Evolutionary conservation across 2,329 filamentous ascomycete species (phyloP).

Genomic region (Colletotrichum chrysophilum): DNA sequence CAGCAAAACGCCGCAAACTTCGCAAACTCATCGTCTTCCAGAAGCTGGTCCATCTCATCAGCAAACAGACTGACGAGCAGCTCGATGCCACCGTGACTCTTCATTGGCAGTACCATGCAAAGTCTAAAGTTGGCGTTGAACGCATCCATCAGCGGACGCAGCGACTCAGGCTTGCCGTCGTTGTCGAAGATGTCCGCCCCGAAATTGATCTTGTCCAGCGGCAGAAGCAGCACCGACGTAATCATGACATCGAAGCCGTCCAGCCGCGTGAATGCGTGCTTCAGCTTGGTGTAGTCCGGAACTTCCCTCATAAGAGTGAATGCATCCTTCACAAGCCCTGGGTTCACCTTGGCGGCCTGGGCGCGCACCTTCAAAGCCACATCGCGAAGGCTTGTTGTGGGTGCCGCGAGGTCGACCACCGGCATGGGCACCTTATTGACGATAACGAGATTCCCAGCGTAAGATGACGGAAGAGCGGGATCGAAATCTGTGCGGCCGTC

Average conservation of each 20-base stretch:
- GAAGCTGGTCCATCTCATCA: slow-evolving; percentile 32
- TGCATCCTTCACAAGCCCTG: slow-evolving; percentile 31
- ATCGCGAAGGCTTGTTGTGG: slow-evolving; percentile 27
- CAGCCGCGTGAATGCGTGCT: slow-evolving; percentile 29
- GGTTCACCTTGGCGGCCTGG: slow-evolving; percentile 28
- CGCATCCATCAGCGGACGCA: slow-evolving; percentile 32
- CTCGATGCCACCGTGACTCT: slow-evolving; percentile 31
- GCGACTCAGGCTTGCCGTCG: slow-evolving; percentile 27
- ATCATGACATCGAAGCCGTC: slow-evolving; percentile 33
- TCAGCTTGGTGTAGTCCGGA: slow-evolving; percentile 27
- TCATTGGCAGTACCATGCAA: slow-evolving; percentile 32
- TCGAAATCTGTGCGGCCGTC: slow-evolving; percentile 35
- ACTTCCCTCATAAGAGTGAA: slow-evolving; percentile 31
- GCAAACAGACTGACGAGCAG: slow-evolving; percentile 30
- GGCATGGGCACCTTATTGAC: slow-evolving; percentile 30
- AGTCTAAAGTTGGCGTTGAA: slow-evolving; percentile 29
- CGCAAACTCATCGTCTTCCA: slow-evolving; percentile 30
- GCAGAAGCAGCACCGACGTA: slow-evolving; percentile 34
- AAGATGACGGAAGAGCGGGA: slow-evolving; percentile 29
- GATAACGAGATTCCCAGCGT: slow-evolving; percentile 33
- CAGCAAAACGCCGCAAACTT: slow-evolving; percentile 23
- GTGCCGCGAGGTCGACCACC: slow-evolving; percentile 30
- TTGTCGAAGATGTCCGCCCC: slow-evolving; percentile 31
- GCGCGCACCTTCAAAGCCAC: slow-evolving; percentile 30
- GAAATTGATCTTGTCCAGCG: slow-evolving; percentile 30